Evolutionary conservation across 139 green algal species (phyloP).

Genomic region (Tetraselmis chui): DNA sequence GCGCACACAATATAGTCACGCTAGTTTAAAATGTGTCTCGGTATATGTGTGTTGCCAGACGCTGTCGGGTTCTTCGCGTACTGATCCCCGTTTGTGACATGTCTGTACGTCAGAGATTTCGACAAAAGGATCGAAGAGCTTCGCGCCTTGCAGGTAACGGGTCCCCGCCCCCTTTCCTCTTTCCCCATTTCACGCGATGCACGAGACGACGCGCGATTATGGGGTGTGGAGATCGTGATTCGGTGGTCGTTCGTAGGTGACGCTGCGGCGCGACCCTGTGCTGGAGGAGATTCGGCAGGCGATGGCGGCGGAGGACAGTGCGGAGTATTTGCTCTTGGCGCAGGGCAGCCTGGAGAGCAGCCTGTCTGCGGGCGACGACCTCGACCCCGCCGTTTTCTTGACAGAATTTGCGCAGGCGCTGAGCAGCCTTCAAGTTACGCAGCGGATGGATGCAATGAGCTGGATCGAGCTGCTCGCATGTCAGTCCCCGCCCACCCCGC

Average conservation of each 20-base stretch:
- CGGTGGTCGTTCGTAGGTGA: not conserved
- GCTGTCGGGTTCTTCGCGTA: too few relatives aligned
- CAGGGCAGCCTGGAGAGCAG: not conserved
- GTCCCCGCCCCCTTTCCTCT: too few relatives aligned
- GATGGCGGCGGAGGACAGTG: not conserved
- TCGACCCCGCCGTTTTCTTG: not conserved
- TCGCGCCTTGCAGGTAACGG: not conserved
- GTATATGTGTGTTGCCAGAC: too few relatives aligned
- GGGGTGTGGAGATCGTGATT: too few relatives aligned
- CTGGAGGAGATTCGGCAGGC: not conserved
- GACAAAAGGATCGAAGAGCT: not conserved
- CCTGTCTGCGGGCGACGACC: not conserved
- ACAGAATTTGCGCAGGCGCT: not conserved
- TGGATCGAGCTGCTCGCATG: not conserved
- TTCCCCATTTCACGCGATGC: not conserved
- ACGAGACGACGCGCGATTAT: not conserved
- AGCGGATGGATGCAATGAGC: not conserved
- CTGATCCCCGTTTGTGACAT: too few relatives aligned
- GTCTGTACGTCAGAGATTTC: not conserved
- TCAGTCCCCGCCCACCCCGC: not conserved
- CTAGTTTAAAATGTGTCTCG: too few relatives aligned
- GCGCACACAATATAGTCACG: too few relatives aligned
- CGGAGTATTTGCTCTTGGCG: not conserved
- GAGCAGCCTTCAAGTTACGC: not conserved
- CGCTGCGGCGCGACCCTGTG: not conserved